These are phyloP conservation scores for Cochlearia excelsa DNA, from an alignment of 345 rosid species.

Conservation along the genomic window DNA sequence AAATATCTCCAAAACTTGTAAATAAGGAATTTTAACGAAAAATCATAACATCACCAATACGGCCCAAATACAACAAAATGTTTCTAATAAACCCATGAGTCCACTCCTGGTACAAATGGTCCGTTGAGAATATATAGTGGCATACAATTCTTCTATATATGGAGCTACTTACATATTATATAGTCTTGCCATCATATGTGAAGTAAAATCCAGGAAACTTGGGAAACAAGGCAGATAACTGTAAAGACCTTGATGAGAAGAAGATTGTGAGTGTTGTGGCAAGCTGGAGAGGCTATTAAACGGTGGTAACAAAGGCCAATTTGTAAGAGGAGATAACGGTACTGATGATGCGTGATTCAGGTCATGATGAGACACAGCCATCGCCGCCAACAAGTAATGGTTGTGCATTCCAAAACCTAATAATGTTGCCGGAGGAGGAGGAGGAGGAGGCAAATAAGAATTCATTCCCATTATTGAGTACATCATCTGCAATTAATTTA, in stretches of 20 bases:
- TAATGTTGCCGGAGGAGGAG: conserved; percentile 5
- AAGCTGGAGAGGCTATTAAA: conserved; percentile 3
- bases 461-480: conserved; percentile 24
- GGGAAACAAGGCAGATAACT: conserved; percentile 22
- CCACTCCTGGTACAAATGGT: no score
- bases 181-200: neutral
- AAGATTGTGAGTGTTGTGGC: conserved; percentile 23
- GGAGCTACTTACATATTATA: conserved; percentile 17
- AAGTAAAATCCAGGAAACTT: conserved; percentile 3
- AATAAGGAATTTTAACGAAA: no score
- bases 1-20: no score
- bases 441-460: conserved; percentile 9
- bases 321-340: conserved; percentile 1
- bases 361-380: conserved; percentile 23
- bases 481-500: conserved; percentile 24
- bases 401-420: conserved; percentile 16
- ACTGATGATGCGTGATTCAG: conserved; percentile 4
- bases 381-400: conserved; percentile 10
- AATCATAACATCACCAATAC: no score
- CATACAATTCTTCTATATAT: neutral
- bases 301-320: conserved; percentile 19
- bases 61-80: no score
- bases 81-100: no score
- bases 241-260: conserved; percentile 17
- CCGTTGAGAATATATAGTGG: no score